A percentile compares a stretch with the other conserved stretches of the same genome.
These are phyloP conservation scores for Ustilago loliicola DNA, from an alignment of 1,284 basidiomycete species.

Conservation along the genomic window DNA sequence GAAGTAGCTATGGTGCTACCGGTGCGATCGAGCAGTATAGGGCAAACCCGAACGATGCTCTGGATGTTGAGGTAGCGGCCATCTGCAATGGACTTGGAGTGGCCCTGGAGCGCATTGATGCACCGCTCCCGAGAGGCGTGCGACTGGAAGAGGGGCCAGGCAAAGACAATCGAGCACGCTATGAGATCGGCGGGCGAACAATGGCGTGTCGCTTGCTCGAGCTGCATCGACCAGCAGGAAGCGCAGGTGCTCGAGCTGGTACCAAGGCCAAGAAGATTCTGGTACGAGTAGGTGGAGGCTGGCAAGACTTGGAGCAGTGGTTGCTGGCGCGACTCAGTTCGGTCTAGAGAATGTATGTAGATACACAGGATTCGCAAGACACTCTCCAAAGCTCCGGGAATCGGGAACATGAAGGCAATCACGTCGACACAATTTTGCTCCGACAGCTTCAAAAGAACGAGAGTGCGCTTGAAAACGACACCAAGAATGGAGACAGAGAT, in stretches of 20 bases:
- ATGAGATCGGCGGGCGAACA: slow-evolving; percentile 79
- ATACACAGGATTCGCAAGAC: background rate
- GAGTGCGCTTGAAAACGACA: too few relatives aligned
- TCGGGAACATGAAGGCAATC: background rate
- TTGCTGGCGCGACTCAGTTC: slow-evolving; percentile 71
- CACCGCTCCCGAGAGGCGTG: slow-evolving; percentile 75
- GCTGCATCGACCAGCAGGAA: slow-evolving; percentile 71
- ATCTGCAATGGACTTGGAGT: slow-evolving; percentile 82
- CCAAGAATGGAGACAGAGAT: background rate
- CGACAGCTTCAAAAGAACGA: too few relatives aligned
- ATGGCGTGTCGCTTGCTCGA: slow-evolving; percentile 82
- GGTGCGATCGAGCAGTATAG: slow-evolving; percentile 74
- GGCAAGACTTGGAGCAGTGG: slow-evolving; percentile 86
- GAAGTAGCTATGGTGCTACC: slow-evolving; percentile 40
- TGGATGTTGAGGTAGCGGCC: slow-evolving; percentile 82
- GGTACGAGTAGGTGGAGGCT: slow-evolving; percentile 74
- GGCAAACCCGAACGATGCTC: slow-evolving; percentile 82
- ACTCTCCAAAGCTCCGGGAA: background rate
- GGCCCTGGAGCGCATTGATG: slow-evolving; percentile 82
- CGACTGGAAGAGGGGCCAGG: slow-evolving; percentile 76
- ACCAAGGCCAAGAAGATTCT: slow-evolving; percentile 65
- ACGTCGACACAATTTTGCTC: background rate
- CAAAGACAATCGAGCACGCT: slow-evolving; percentile 84
- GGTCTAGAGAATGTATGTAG: slow-evolving; percentile 13
- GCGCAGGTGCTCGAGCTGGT: slow-evolving; percentile 50